These are phyloP conservation scores for Rhizophagus sp. DNA, from an alignment of 192 early-diverging fungal species.

Conservation along the genomic window DNA sequence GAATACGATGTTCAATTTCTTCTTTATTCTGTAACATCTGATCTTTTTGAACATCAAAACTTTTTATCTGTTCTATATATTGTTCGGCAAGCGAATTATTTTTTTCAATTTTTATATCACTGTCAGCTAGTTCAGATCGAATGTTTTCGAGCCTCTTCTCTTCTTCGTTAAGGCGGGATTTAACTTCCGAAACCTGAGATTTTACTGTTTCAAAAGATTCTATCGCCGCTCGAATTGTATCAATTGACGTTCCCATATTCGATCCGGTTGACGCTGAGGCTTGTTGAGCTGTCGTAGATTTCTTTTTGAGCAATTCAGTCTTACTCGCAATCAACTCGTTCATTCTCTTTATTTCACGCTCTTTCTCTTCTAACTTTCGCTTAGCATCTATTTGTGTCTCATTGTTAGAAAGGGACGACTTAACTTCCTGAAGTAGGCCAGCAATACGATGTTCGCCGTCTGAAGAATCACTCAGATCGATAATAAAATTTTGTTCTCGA, in stretches of 20 bases:
- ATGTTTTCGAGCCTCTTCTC: neutral
- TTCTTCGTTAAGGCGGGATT: neutral
- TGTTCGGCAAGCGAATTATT: neutral
- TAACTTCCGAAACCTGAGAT: neutral
- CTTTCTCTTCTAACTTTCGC: conserved; percentile 13
- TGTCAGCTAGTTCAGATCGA: neutral
- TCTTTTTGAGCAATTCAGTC: conserved; percentile 7
- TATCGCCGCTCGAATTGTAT: neutral
- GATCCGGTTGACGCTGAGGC: neutral
- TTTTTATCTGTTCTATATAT: neutral
- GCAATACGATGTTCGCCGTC: neutral
- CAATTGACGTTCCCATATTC: neutral
- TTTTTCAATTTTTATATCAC: neutral
- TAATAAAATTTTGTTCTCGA: neutral
- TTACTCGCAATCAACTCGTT: conserved; percentile 20
- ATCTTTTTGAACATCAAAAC: neutral
- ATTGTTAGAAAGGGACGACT: neutral
- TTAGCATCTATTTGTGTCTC: conserved; percentile 1
- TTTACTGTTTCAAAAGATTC: neutral
- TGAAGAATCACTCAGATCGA: conserved; percentile 18
- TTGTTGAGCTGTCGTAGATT: neutral
- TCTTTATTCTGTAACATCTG: neutral
- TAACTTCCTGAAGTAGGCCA: neutral
- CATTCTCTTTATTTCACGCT: conserved; percentile 20
- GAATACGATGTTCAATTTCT: neutral